phyloP scores from a whole-genome alignment of 106 monocot species.

The Vanilla planifolia region DNA sequence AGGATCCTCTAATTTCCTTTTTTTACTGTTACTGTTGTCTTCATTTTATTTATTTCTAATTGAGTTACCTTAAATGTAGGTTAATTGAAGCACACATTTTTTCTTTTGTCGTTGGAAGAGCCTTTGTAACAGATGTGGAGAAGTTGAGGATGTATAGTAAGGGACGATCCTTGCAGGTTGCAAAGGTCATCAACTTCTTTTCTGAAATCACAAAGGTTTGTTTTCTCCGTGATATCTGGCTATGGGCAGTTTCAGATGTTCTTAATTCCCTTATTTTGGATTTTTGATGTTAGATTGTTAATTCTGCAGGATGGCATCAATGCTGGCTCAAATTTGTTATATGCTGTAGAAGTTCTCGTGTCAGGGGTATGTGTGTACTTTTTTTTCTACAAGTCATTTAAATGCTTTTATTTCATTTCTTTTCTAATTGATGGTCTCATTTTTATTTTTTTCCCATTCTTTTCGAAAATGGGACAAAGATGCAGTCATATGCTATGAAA shows the following conservation, averaged over 20 bases:
- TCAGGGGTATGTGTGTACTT: slow-evolving; percentile 62
- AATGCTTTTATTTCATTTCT: slow-evolving; percentile 1
- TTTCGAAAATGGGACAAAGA: no score
- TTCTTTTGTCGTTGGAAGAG: slow-evolving; percentile 99
- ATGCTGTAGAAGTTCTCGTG: slow-evolving; percentile 87
- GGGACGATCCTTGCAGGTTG: slow-evolving; percentile 52
- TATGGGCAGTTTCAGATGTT: neutral
- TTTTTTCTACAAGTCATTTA: neutral
- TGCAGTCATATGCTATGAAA: neutral
- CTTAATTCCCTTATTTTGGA: neutral
- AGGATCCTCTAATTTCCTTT: neutral
- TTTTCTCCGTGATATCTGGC: neutral
- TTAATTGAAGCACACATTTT: slow-evolving; percentile 98
- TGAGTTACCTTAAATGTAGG: slow-evolving; percentile 34
- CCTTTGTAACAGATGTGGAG: slow-evolving; percentile 95
- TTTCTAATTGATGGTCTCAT: neutral
- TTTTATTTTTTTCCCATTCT: neutral
- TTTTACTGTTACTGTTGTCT: neutral
- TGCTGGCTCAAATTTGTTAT: slow-evolving; percentile 90
- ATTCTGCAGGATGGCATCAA: slow-evolving; percentile 61
- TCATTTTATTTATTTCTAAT: slow-evolving; percentile 2
- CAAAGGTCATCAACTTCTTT: slow-evolving; percentile 71
- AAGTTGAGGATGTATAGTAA: slow-evolving; percentile 79
- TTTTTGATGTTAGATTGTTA: slow-evolving; percentile 2
- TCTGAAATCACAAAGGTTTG: slow-evolving; percentile 68